Base-by-base conservation (phyloP, 2,329 filamentous ascomycete genomes). In the Colletotrichum lindemuthianum region DNA sequence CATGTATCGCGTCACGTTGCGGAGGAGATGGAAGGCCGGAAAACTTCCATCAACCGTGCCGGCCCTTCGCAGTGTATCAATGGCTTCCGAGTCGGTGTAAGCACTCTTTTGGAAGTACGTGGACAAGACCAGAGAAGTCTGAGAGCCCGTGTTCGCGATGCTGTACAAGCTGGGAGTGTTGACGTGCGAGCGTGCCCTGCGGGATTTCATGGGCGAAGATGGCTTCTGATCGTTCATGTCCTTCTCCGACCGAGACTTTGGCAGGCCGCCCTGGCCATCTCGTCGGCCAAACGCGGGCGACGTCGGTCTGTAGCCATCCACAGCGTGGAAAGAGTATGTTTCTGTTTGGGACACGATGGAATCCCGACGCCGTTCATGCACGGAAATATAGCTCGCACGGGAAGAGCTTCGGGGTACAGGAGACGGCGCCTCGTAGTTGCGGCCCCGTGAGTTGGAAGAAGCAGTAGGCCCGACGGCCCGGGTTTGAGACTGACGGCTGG, bases 1-100 rank as follows among this genome's bases (percentile, higher is more conserved):
- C 78, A 90, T 88, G 66, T 89, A 90, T 40, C 88, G 81, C 3
- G 84, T 84, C 32, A 90, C 86, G 70, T 89, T 90, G 37, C 82
- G 80, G 9, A 90, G 77, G 8, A 90, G 77, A 68, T 89, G 88
- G 37, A 82, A 82, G 5, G 79, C 75, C 0, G 88, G 88, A 54
- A 90, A 90, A 52, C 86, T 81, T 1, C 86, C 86, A 39, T 84
- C 81, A 1, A 89, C 79, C 50, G 78, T 80, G 1, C 88, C 87
- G 1, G 84, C 84, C 36, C 77, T 77, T 2, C 83, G 77, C 2
- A 88, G 76, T 0, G 76, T 80, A 45, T 79, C 77, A 5, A 88
- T 74, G 0, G 83, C 82, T 66, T 82, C 80, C 0, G 79, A 79
- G 41, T 81, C 78, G 16, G 75, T 79, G 65, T 85, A 86, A 0